Conservation (phyloP, 371 early-diverging fungal species). For the Mucor circinelloides region DNA sequence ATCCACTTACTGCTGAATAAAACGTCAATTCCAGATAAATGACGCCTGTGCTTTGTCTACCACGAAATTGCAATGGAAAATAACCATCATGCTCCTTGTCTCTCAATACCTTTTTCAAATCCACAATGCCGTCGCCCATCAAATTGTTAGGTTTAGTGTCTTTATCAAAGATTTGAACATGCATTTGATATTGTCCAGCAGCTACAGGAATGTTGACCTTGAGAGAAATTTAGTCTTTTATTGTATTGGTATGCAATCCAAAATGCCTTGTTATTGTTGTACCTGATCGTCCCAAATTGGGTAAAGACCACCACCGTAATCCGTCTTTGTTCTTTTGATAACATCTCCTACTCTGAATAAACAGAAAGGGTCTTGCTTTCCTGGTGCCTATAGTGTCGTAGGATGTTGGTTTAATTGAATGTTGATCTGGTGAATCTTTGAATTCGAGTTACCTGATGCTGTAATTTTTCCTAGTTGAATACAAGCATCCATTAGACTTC, state of each 20-base stretch:
- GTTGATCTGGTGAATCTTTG: neutral
- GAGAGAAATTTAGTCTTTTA: neutral
- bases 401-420: neutral
- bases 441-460: conserved; percentile 21
- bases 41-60: conserved; percentile 26
- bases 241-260: neutral
- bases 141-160: conserved; percentile 27
- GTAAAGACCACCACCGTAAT: conserved; percentile 25
- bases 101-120: conserved; percentile 29
- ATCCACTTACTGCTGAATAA: conserved; percentile 33
- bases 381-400: conserved; percentile 11
- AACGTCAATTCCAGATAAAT: conserved; percentile 44
- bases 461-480: conserved; percentile 20
- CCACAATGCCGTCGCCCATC: conserved; percentile 31
- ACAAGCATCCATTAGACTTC: neutral
- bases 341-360: conserved; percentile 22
- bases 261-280: neutral
- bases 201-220: conserved; percentile 29
- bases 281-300: conserved; percentile 41
- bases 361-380: conserved; percentile 27
- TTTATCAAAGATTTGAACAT: conserved; percentile 32
- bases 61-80: conserved; percentile 21
- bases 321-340: conserved; percentile 24
- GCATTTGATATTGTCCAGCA: conserved; percentile 22
- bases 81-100: conserved; percentile 39